Evolutionary conservation across 2,329 filamentous ascomycete genomes (phyloP).

Genomic region (Penicillium vulpinum): DNA sequence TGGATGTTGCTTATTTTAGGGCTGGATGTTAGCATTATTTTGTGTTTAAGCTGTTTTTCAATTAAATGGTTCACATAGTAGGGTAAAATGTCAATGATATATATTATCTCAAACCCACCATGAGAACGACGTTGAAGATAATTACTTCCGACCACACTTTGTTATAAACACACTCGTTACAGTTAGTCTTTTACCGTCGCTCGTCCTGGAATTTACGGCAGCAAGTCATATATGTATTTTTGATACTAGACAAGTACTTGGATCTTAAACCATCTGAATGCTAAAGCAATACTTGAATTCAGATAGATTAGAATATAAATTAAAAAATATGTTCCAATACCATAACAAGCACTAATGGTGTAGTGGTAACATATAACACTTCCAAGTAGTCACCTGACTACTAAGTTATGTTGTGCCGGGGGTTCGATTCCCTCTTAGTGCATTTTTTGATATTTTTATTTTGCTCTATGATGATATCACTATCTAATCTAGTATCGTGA

Average conservation of each 20-base stretch:
- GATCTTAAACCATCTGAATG: not conserved
- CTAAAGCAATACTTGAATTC: no score
- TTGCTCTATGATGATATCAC: not conserved
- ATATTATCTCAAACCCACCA: not conserved
- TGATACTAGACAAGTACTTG: not conserved
- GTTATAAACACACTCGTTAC: no score
- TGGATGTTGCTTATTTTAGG: no score
- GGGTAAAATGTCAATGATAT: not conserved
- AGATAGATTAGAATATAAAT: not conserved
- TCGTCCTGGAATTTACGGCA: not conserved
- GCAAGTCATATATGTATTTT: not conserved
- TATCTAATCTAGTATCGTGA: no score
- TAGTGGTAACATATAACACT: conserved; percentile 11
- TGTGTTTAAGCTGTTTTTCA: no score
- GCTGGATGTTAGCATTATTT: no score
- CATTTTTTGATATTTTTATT: not conserved
- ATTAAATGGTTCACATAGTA: not conserved
- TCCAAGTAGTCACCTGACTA: not conserved
- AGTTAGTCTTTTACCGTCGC: not conserved
- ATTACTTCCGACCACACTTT: not conserved
- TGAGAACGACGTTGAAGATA: not conserved
- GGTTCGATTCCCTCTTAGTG: conserved; percentile 11
- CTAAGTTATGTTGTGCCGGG: conserved; percentile 6
- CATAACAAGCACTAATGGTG: conserved; percentile 6
- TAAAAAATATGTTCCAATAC: fast-evolving